A percentile compares a stretch with the other conserved stretches of the same genome.
Evolutionary conservation across 495 filamentous ascomycete species (phyloP).

Genomic region (Lepidopterella palustris): DNA sequence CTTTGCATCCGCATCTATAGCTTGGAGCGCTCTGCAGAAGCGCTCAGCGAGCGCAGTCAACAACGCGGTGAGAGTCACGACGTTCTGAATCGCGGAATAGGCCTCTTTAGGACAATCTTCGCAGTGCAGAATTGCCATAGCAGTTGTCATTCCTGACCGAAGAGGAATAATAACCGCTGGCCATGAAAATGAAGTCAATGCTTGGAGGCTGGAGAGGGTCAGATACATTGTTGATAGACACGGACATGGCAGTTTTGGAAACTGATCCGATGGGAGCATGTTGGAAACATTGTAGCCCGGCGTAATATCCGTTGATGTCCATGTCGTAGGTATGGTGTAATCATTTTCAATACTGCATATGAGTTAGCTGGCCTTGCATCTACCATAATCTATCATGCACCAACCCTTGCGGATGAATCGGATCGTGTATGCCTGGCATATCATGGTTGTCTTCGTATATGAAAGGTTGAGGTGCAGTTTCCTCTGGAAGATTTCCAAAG

Average conservation of each 20-base stretch:
- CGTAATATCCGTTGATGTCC: neutral
- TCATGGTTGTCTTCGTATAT: neutral
- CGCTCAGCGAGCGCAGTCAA: slow-evolving; percentile 31
- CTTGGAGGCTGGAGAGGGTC: slow-evolving; percentile 28
- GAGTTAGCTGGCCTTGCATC: neutral
- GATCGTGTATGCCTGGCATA: neutral
- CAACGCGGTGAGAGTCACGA: slow-evolving; percentile 26
- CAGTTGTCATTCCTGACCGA: slow-evolving; percentile 30
- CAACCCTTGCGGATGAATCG: neutral
- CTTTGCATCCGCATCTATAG: slow-evolving; percentile 30
- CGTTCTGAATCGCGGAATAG: slow-evolving; percentile 34
- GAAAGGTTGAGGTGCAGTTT: neutral
- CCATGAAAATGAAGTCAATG: slow-evolving; percentile 29
- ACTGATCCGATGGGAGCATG: neutral
- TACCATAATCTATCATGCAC: neutral
- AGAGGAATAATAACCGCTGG: slow-evolving; percentile 30
- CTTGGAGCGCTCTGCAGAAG: slow-evolving; percentile 27
- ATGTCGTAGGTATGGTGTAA: neutral
- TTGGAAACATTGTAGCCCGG: neutral
- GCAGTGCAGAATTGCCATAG: slow-evolving; percentile 30
- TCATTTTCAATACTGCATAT: neutral
- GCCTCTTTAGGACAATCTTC: slow-evolving; percentile 29
- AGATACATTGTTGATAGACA: slow-evolving; percentile 38
- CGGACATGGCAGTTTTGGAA: slow-evolving; percentile 23
- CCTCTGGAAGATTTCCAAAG: neutral